Conservation (phyloP, 1,139 yeast species). For the Candida pseudocylindracea region DNA sequence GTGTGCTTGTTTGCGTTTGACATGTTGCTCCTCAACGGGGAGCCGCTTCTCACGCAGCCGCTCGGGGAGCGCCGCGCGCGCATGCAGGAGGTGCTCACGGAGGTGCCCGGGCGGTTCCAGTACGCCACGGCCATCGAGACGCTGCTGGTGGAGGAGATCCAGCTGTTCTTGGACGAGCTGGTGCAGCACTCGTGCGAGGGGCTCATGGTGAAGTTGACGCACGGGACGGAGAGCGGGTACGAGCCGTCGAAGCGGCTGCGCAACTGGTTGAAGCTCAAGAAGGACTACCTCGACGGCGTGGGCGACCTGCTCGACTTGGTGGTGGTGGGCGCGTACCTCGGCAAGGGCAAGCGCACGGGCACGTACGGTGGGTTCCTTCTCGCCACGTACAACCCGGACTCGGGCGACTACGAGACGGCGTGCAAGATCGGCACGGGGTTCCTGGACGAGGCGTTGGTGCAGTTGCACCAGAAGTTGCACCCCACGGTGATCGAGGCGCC, state of each 20-base stretch:
- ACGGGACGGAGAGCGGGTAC: conserved; percentile 62
- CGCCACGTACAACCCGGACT: conserved; percentile 75
- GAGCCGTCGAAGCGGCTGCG: conserved; percentile 91
- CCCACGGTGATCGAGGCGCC: conserved; percentile 52
- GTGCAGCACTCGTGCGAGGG: conserved; percentile 91
- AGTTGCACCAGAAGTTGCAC: conserved; percentile 33
- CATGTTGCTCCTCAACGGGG: conserved; percentile 48
- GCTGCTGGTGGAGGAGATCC: conserved; percentile 57
- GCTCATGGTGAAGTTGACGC: conserved; percentile 77
- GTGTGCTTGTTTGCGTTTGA: conserved; percentile 91
- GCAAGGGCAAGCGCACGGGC: conserved; percentile 89
- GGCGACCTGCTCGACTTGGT: conserved; percentile 92
- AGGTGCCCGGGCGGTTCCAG: conserved; percentile 57
- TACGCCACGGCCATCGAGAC: conserved; percentile 65
- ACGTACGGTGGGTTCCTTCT: conserved; percentile 83
- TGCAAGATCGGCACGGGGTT: conserved; percentile 98
- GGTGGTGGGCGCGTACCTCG: conserved; percentile 85
- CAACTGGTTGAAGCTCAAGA: conserved; percentile 88
- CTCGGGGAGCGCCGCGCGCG: conserved; percentile 47
- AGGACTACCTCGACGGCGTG: conserved; percentile 82
- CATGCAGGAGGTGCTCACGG: conserved; percentile 30
- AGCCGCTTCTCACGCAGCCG: conserved; percentile 44
- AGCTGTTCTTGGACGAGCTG: conserved; percentile 71
- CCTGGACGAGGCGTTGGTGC: conserved; percentile 58
- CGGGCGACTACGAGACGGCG: conserved; percentile 84